Evolutionary conservation across 2,329 filamentous ascomycete genomes (phyloP).

Genomic region (Juglanconis sp.): DNA sequence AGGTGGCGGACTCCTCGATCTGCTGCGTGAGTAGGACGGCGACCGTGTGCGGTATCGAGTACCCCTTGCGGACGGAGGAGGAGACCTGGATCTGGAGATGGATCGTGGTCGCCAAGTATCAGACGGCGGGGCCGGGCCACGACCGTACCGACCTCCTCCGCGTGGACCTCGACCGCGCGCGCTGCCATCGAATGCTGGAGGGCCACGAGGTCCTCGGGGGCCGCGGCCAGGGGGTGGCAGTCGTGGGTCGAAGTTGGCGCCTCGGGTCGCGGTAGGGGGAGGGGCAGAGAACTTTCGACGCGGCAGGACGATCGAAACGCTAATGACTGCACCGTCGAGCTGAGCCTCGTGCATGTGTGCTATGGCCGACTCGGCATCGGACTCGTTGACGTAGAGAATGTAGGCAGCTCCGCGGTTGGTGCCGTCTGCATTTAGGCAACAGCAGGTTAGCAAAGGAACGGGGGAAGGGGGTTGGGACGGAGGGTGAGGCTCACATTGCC

Average conservation of each 20-base stretch:
- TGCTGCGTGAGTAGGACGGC: slow-evolving; percentile 29
- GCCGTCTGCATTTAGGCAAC: slow-evolving; percentile 40
- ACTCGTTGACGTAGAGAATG: slow-evolving; percentile 74
- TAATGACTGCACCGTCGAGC: slow-evolving; percentile 76
- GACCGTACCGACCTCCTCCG: slow-evolving; percentile 34
- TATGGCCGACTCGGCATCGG: slow-evolving; percentile 83
- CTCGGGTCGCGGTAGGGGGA: slow-evolving; percentile 67
- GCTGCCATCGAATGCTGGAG: slow-evolving; percentile 31
- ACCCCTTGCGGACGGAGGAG: slow-evolving; percentile 29
- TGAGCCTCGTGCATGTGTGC: slow-evolving; percentile 98
- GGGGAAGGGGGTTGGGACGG: neutral
- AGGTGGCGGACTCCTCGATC: slow-evolving; percentile 27
- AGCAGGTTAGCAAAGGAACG: neutral
- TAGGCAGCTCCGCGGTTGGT: slow-evolving; percentile 93
- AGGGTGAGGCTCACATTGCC: slow-evolving; percentile 60
- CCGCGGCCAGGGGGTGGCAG: slow-evolving; percentile 35
- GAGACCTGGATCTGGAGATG: slow-evolving; percentile 42
- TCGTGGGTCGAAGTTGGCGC: slow-evolving; percentile 57
- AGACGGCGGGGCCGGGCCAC: slow-evolving; percentile 31
- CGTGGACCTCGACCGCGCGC: slow-evolving; percentile 34
- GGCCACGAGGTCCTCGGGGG: slow-evolving; percentile 27
- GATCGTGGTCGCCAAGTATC: slow-evolving; percentile 64
- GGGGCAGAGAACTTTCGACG: slow-evolving; percentile 77
- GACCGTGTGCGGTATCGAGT: slow-evolving; percentile 45
- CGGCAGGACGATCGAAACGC: slow-evolving; percentile 84